Evolutionary conservation across 345 rosid species (phyloP).

Genomic region (Theobroma cacao): DNA sequence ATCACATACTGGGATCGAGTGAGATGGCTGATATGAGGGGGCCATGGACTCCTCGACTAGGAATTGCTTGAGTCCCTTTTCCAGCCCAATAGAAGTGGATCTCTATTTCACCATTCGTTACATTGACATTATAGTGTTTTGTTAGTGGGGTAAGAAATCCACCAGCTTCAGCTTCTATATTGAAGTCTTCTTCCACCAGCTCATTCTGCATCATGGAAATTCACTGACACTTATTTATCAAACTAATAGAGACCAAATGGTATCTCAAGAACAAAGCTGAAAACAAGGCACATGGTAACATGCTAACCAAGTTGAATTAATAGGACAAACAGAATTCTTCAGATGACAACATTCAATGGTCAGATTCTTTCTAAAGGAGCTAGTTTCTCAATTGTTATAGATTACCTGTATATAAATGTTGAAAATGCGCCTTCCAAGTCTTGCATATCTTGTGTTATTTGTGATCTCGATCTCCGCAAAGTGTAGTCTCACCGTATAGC

Average conservation of each 20-base stretch:
- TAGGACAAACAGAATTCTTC: background rate
- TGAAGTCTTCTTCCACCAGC: constrained; percentile 31
- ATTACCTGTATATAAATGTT: constrained; percentile 45
- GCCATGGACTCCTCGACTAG: constrained; percentile 27
- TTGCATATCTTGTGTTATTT: constrained; percentile 26
- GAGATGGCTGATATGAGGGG: constrained; percentile 36
- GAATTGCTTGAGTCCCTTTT: constrained; percentile 38
- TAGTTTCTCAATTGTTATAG: background rate
- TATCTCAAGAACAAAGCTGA: background rate
- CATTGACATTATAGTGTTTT: constrained; percentile 3
- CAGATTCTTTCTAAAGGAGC: background rate
- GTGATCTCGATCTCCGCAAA: constrained; percentile 41
- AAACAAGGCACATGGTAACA: background rate
- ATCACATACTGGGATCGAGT: constrained; percentile 18
- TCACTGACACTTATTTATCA: background rate
- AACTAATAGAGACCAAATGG: background rate
- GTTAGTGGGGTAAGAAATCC: constrained; percentile 24
- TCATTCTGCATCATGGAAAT: constrained; percentile 22
- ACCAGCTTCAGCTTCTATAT: constrained; percentile 30
- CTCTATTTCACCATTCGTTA: constrained; percentile 18
- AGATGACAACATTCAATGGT: background rate
- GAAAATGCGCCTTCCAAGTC: constrained; percentile 44
- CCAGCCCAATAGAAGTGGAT: constrained; percentile 43
- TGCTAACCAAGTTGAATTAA: background rate
- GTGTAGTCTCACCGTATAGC: constrained; percentile 35